These are phyloP conservation scores for Penicillium turbatum DNA, from an alignment of 495 filamentous ascomycete species.

Conservation along the genomic window DNA sequence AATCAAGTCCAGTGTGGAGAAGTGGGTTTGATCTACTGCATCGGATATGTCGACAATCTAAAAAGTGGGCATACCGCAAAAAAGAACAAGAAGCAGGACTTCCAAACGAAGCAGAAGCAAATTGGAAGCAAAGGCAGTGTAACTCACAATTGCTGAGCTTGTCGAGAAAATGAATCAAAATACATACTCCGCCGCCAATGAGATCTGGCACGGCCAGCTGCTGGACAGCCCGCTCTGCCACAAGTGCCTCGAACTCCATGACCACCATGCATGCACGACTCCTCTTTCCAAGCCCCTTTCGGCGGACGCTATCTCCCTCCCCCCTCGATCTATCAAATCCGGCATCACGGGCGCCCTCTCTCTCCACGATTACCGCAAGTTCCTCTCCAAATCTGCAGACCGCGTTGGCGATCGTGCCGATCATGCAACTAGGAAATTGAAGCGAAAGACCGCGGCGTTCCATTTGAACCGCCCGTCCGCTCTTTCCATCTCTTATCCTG, in stretches of 20 bases:
- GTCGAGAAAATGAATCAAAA: constrained; percentile 10
- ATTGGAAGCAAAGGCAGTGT: background rate
- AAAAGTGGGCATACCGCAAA: background rate
- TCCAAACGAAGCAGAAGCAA: constrained; percentile 5
- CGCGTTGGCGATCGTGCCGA: constrained; percentile 24
- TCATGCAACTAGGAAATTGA: constrained; percentile 28
- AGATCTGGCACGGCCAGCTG: constrained; percentile 15
- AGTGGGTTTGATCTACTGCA: constrained; percentile 9
- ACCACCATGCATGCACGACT: constrained; percentile 19
- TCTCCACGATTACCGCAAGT: constrained; percentile 35
- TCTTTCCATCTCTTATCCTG: constrained; percentile 20
- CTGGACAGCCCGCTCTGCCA: constrained; percentile 22
- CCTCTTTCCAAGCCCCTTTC: constrained; percentile 15
- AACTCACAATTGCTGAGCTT: background rate
- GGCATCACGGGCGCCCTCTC: constrained; percentile 27
- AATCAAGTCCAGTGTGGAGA: constrained; percentile 9
- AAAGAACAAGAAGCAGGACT: constrained; percentile 11
- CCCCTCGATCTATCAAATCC: constrained; percentile 22
- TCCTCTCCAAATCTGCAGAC: constrained; percentile 27
- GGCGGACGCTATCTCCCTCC: constrained; percentile 18
- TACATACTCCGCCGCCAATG: constrained; percentile 9
- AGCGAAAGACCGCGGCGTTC: constrained; percentile 35
- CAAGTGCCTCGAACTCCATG: constrained; percentile 14
- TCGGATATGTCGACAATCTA: constrained; percentile 10
- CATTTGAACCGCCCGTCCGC: constrained; percentile 31